These are phyloP conservation scores for Malassezia restricta DNA, from an alignment of 1,284 basidiomycete genomes.

Conservation along the genomic window DNA sequence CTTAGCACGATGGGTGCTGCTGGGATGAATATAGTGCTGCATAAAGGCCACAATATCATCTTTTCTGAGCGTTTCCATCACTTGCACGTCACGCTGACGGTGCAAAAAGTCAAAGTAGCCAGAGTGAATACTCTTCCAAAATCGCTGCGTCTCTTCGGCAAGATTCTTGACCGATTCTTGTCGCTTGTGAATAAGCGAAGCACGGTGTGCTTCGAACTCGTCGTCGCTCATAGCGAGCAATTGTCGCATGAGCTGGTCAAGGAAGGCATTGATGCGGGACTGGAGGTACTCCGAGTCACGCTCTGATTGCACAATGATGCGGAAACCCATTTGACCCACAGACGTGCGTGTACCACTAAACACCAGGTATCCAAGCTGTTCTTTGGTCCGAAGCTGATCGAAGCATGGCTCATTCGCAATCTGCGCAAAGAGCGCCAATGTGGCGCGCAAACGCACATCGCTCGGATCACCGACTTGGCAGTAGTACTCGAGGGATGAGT, in stretches of 20 bases:
- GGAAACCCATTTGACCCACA: slow-evolving; percentile 60
- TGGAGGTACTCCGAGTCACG: slow-evolving; percentile 73
- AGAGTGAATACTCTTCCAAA: slow-evolving; percentile 58
- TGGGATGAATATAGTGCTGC: slow-evolving; percentile 56
- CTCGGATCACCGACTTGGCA: slow-evolving; percentile 36
- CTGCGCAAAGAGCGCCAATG: slow-evolving; percentile 37
- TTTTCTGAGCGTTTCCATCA: slow-evolving; percentile 59
- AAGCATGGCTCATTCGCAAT: slow-evolving; percentile 67
- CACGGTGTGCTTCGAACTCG: slow-evolving; percentile 36
- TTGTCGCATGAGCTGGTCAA: slow-evolving; percentile 57
- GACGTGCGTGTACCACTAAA: slow-evolving; percentile 30
- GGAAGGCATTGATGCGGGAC: slow-evolving; percentile 72
- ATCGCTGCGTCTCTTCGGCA: slow-evolving; percentile 39
- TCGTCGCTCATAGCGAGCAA: slow-evolving; percentile 27
- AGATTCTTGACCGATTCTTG: slow-evolving; percentile 41
- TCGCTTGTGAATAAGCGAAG: slow-evolving; percentile 39
- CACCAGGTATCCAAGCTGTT: slow-evolving; percentile 75
- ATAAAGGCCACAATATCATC: slow-evolving; percentile 67
- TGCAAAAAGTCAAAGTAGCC: slow-evolving; percentile 34
- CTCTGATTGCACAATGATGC: slow-evolving; percentile 86
- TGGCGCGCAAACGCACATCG: slow-evolving; percentile 27
- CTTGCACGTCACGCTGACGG: slow-evolving; percentile 60
- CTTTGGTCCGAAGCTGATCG: slow-evolving; percentile 81
- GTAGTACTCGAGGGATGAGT: slow-evolving; percentile 54
- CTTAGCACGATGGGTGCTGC: slow-evolving; percentile 26